Percentiles rank a stretch among this genome's conserved stretches.
Conservation (phyloP, 805 yeast genomes). For the Candida broadrunensis region DNA sequence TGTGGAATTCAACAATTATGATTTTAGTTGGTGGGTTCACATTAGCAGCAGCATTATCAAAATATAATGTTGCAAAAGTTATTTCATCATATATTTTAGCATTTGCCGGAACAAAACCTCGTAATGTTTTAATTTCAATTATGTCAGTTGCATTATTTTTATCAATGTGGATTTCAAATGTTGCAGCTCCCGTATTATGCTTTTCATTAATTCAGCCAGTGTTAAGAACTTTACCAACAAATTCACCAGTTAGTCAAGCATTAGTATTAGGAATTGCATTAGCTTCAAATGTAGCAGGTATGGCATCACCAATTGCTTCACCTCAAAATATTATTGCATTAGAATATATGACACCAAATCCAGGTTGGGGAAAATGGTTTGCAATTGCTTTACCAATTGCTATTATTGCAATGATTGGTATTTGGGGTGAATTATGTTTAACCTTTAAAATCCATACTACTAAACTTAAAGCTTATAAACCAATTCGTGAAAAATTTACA, state of each 20-base stretch:
- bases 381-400: constrained; percentile 82
- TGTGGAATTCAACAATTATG: constrained; percentile 97
- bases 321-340: constrained; percentile 94
- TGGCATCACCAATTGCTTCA: constrained; percentile 96
- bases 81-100: constrained; percentile 80
- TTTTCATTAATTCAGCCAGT: constrained; percentile 89
- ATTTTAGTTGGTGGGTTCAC: constrained; percentile 90
- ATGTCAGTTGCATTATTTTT: constrained; percentile 85
- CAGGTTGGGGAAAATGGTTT: constrained; percentile 93
- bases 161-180: constrained; percentile 95
- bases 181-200: constrained; percentile 94
- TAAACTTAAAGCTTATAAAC: constrained; percentile 46
- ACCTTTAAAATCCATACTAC: constrained; percentile 54
- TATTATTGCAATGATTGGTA: constrained; percentile 53
- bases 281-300: constrained; percentile 92
- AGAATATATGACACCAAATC: constrained; percentile 80
- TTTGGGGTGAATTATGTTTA: constrained; percentile 71
- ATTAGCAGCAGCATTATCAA: constrained; percentile 89
- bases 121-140: constrained; percentile 68
- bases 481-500: constrained; percentile 45
- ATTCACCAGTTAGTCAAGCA: constrained; percentile 76
- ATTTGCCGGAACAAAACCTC: constrained; percentile 83
- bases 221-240: constrained; percentile 76
- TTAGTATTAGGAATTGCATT: constrained; percentile 87
- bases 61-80: constrained; percentile 83